These are phyloP conservation scores for Penicillium silybi DNA, from an alignment of 495 filamentous ascomycete species.

Conservation along the genomic window DNA sequence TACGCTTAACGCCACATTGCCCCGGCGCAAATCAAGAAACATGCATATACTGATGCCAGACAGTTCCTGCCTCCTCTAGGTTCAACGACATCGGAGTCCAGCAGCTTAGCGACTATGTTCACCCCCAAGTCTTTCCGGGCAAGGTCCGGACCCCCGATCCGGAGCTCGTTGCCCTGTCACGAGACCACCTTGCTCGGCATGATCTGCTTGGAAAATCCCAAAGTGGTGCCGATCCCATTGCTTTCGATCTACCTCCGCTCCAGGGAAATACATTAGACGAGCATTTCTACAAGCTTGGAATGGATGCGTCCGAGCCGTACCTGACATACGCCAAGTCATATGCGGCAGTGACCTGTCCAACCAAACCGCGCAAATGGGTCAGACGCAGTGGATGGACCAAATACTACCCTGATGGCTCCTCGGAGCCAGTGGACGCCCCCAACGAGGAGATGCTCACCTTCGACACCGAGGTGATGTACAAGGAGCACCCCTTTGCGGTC, in stretches of 20 bases:
- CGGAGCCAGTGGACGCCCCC: conserved; percentile 69
- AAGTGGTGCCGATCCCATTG: conserved; percentile 68
- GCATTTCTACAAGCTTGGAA: conserved; percentile 88
- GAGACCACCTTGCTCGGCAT: conserved; percentile 80
- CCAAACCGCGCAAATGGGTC: conserved; percentile 78
- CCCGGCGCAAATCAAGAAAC: too few species aligned
- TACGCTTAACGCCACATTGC: conserved; percentile 14
- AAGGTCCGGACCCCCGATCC: conserved; percentile 54
- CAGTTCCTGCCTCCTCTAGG: conserved; percentile 59
- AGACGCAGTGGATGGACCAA: conserved; percentile 87
- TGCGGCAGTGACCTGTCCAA: conserved; percentile 58
- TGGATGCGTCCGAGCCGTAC: conserved; percentile 88
- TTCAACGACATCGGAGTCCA: conserved; percentile 94
- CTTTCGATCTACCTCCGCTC: conserved; percentile 77
- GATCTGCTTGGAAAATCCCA: conserved; percentile 87
- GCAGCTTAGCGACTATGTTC: conserved; percentile 78
- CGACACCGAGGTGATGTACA: conserved; percentile 96
- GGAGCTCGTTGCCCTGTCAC: conserved; percentile 72
- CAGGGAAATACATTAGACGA: conserved; percentile 84
- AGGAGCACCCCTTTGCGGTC: conserved; percentile 81
- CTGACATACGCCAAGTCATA: conserved; percentile 70
- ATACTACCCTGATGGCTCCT: conserved; percentile 70
- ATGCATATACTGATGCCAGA: conserved; percentile 17
- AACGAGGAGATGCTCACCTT: conserved; percentile 81
- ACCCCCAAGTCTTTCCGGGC: conserved; percentile 75